Evolutionary conservation across 768 basidiomycete genomes (phyloP), one percentile per base, ranked within the genome.

Genomic region (Collybia sordida): DNA sequence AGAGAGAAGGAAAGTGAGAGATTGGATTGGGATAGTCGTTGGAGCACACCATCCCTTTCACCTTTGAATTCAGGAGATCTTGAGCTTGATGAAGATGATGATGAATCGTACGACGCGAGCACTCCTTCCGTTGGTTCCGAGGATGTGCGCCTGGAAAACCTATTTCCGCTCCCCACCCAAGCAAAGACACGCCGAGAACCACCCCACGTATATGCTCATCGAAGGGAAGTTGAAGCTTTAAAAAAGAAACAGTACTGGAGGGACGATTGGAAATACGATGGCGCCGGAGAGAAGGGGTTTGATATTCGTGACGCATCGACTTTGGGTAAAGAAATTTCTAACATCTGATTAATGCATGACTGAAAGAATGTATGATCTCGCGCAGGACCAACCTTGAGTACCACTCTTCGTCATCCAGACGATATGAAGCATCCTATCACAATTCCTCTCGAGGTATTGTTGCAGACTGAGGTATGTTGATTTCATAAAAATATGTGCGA

Each of bases 241-340:
- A 78, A 78, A 54, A 64, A 71, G 3, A 73, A 69, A 45, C 90
- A 93, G 56, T 91, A 91, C 59, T 93, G 90, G 90, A 76, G 79
- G 54, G 67, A 77, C 1, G 82, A 79, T 21, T 90, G 86, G 86
- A 70, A 69, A 31, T 31, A 11, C 14, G 77, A 80, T 55, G 69
- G 69, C 19, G 62, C 73, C 54, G 49, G 72, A 11, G 57, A 59
- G 27, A 66, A 68, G 18, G 4, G 36, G 3, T 90, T 92, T 58
- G 69, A 85, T 59, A 64, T 91, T 17, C 81, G 82, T 0, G 82
- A 89, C 59, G 80, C 86, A 7, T 90, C 88, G 2, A 86, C 88
- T 2, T 68, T 93, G 28, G 89, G 88, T 83, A 59, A 35, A 70
- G 47, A 22, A 12, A 14, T 42, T 14, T 40, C 19, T 18, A 27